Evolutionary conservation across 2,329 filamentous ascomycete genomes (phyloP), one percentile per base, ranked within the genome.

Genomic region (Fusarium bulbicola): DNA sequence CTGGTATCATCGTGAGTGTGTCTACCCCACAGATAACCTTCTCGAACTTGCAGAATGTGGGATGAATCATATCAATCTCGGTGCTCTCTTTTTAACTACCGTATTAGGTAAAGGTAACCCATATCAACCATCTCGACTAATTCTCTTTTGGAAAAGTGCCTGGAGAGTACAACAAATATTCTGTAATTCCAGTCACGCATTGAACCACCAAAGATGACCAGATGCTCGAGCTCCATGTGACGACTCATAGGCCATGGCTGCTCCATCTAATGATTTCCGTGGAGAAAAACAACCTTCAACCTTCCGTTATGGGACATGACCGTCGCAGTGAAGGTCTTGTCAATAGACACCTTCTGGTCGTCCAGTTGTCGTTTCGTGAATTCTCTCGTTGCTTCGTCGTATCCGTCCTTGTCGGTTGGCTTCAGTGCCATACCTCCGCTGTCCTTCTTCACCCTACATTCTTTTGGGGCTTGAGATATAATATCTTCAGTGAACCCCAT

Each of bases 241-340:
- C 24, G 14, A 16, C 14, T 16, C 26, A 13, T 20, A 26, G 14
- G 2, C 21, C n/a, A 40, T 18, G 26, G 15, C 7, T 37, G 12
- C 16, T 39, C 15, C 18, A 24, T 24, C 30, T 57, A 73, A 47
- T 73, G 70, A 30, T 72, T 68, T 5, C 71, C 71, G 15, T 47
- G 50, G 15, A 72, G 39, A 40, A 73, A 74, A 11, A 26, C 39
- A 16, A 74, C n/a, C 34, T 37, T 61, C 30, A 73, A 43, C 26
- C 73, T 68, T 32, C 73, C 73, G 30, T 50, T 72, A 13, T 73
- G 70, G 14, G 73, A 75, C 68, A 68, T 70, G 28, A 62, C 37
- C 16, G 73, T 70, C n/a, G 70, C 66, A 20, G 63, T 65, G 12
- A 62, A 53, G 34, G n/a, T 64, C 10, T 72, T 68, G 14, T 69